Base-by-base conservation (phyloP, 352 stramenopile genomes). In the Phytopythium sindhum region DNA sequence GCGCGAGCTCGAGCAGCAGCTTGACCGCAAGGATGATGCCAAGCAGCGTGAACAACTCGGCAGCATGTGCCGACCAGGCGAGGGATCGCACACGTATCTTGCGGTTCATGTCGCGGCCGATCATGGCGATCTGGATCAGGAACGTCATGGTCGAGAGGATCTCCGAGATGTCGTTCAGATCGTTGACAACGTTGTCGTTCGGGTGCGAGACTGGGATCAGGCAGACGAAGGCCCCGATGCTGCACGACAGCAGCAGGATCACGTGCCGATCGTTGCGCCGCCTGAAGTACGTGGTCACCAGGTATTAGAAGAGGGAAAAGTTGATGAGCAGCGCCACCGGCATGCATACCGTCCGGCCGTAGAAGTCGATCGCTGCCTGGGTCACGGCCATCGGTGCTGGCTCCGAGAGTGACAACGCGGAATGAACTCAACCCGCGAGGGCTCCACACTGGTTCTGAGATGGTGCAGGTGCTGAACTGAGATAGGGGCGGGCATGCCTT, bases 91-190 rank as follows among this genome's bases (percentile, higher is more conserved):
- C 67, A 23, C 64, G 60, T 19, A 78, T 62, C 33, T 72, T 77
- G 33, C 67, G 69, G 45, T 65, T 75, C 12, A 82, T 42, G 12
- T 77, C 68, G 15, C 60, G 57, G 1, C 64, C 67, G 23, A 79
- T 67, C 55, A 82, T 77, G n/a, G 62, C 71, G 63, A 76, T 78
- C 35, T 78, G 63, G 3, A 78, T 52, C 4, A 81, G 53, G 28
- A 80, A 80, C n/a, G 67, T 81, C n/a, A 81, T 45, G 29, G 66
- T 63, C 23, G 54, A 68, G 24, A 64, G 68, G 9, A 63, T 64
- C 47, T 78, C 67, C 5, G 73, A 81, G 15, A 76, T 66, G 63
- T 75, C 70, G 51, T 74, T 76, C n/a, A 79, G 57, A 31, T 72
- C 35, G 41, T 54, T 42, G 17, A 74, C 60, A 21, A 77, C 53